Percentiles rank a stretch among this genome's conserved stretches.
Evolutionary conservation across 2,329 filamentous ascomycete genomes (phyloP).

Genomic region (Sclerotinia glacialis): DNA sequence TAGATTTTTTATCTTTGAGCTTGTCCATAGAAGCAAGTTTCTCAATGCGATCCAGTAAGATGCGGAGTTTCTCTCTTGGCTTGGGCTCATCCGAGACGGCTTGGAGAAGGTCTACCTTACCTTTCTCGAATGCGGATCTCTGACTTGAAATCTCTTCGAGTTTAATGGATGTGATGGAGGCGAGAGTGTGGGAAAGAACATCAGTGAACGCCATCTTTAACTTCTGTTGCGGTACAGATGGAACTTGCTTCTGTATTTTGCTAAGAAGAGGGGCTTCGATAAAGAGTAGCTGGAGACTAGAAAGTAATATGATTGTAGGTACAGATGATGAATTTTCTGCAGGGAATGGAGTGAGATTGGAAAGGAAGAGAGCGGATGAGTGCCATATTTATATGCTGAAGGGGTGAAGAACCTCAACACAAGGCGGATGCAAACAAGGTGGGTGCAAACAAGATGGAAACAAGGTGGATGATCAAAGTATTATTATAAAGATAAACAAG

Average conservation of each 20-base stretch:
- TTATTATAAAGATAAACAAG: not conserved
- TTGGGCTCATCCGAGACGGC: constrained; percentile 35
- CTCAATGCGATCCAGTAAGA: constrained; percentile 42
- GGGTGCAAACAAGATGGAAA: not conserved
- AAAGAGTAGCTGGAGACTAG: not conserved
- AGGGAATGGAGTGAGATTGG: not conserved
- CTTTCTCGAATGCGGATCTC: constrained; percentile 47
- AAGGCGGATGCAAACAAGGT: not conserved
- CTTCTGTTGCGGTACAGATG: not conserved
- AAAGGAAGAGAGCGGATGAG: not conserved
- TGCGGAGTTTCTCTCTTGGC: constrained; percentile 38
- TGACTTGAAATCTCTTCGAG: constrained; percentile 53
- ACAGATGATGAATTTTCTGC: not conserved
- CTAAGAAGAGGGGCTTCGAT: not conserved
- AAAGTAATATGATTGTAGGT: not conserved
- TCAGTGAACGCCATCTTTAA: constrained; percentile 40
- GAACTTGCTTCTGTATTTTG: not conserved
- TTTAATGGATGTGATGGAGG: constrained; percentile 55
- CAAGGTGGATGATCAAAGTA: not conserved
- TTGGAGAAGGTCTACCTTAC: constrained; percentile 45
- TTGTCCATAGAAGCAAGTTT: constrained; percentile 39
- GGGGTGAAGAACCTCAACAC: not conserved
- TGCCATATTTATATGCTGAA: not conserved
- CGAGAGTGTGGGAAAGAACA: constrained; percentile 50
- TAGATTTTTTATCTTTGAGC: constrained; percentile 26